Base-by-base conservation (phyloP, 371 early-diverging fungal species). In the Lichtheimia ramosa region DNA sequence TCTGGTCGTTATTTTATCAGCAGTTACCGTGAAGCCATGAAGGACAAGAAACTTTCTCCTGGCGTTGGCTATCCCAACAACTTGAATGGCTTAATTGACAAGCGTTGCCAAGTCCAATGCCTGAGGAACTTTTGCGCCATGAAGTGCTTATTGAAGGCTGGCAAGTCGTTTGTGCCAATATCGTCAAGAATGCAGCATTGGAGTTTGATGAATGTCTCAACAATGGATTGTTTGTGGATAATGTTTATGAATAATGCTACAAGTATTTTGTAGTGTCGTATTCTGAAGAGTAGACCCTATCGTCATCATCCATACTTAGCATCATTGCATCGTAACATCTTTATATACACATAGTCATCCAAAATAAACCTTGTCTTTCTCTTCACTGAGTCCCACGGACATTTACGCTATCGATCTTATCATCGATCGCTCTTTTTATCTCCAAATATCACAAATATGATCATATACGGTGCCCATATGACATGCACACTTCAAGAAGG, bases 1-100 rank as follows among this genome's bases (percentile, higher is more conserved):
- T 83, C 91, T 27, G 95, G 95, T 48, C 89, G 96, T 62, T 96
- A 93, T 67, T 77, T 96, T 58, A 89, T 96, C 54, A 77, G 82
- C 59, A 88, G 90, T 52, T 92, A 90, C 68, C 86, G 89, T 28
- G 92, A 92, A 49, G 88, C 90, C 34, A 75, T 84, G 51, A 83
- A 83, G 50, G 92, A 92, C 59, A 89, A 89, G 75, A 79, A 83
- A 27, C 83, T 92, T 59, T 86, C 92, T 18, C 85, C 82, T 53
- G 95, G 94, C 58, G 90, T 95, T 43, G 82, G 81, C 16, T 96
- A 95, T 68, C 78, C 95, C 42, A 90, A 86, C 70, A 69, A 82
- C 42, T 59, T 90, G 21, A 66, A 77, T 56, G 54, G 64, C 2
- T 65, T 89, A 34, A 74, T 89, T 42, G 75, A 66, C 49, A 81